phyloP scores from a whole-genome alignment of 1,284 basidiomycete genomes.

The Cryptococcus sp. region DNA sequence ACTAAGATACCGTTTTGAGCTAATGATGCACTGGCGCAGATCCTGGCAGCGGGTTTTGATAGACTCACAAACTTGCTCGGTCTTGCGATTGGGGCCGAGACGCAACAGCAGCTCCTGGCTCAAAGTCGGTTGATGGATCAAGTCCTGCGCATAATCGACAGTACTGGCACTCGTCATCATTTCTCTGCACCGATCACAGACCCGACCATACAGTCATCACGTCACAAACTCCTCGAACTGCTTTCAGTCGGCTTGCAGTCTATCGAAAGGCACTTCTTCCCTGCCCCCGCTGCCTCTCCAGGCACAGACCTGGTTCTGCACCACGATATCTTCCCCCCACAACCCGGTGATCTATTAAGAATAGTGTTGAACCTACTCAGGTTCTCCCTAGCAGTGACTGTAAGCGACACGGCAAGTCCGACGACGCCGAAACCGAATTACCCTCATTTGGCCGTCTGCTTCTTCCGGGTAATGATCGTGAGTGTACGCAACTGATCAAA shows the following conservation, averaged over 20 bases:
- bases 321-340: conserved; percentile 29
- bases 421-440: conserved; percentile 42
- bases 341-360: conserved; percentile 31
- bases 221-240: conserved; percentile 42
- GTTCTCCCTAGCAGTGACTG: conserved; percentile 33
- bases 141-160: conserved; percentile 41
- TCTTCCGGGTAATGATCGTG: conserved; percentile 36
- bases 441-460: conserved; percentile 31
- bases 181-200: conserved; percentile 11
- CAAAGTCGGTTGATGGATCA: conserved; percentile 34
- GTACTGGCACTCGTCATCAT: conserved; percentile 12
- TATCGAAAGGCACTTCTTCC: conserved; percentile 36
- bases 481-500: conserved; percentile 10
- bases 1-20: background rate
- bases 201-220: conserved; percentile 20
- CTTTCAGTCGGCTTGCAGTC: conserved; percentile 40
- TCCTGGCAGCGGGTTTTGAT: conserved; percentile 43
- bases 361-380: conserved; percentile 35
- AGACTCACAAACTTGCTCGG: conserved; percentile 35
- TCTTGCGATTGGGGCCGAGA: conserved; percentile 40
- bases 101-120: conserved; percentile 30
- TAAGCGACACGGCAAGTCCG: conserved; percentile 22
- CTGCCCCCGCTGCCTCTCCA: background rate
- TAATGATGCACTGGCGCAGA: conserved; percentile 17
- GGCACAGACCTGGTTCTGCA: conserved; percentile 30